Evolutionary conservation across 306 rosid species (phyloP), one percentile per base, ranked within the genome.

Genomic region (Coriaria nepalensis): DNA sequence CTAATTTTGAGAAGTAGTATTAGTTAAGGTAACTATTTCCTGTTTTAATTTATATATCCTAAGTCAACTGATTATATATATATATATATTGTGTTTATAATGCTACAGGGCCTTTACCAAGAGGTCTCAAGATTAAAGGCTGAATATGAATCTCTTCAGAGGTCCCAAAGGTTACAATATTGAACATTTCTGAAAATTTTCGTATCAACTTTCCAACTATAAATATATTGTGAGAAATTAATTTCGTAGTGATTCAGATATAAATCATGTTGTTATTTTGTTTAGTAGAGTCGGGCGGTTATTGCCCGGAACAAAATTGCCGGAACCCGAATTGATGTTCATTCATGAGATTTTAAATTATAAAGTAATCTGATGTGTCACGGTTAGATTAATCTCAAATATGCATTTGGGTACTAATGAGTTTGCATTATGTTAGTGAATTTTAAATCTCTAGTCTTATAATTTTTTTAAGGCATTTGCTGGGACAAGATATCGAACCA

Each of bases 401-500:
- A 20, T 20, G 29, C 29, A 20, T 20, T 20, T 20, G 3, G 29
- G 7, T 32, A 48, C 34, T 34, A 5, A 2, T 33, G 52, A 7
- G 10, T 33, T 47, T 4, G 15, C 15, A 5, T 44, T 44, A 4
- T 48, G 14, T 44, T 37, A 44, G 29, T 20, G 29, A 20, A 20
- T 20, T 20, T 3, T 5, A 47, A 32, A 29, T 58, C 13, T 61
- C n/a, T 45, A 13, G 20, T 39, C 13, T 6, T 5, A 33, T 37
- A 56, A 1, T 64, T 64, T 13, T 52, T 57, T 57, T 38, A 45
- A 87, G 96, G 82, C 75, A 83, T 43, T 61, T 71, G 49, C 71
- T 47, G 32, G 96, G 96, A 64, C 93, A 87, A 78, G 84, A 83
- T 52, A 83, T 87, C 45, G 85, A 75, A 37, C 38, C 64, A 33